Evolutionary conservation across 1,284 basidiomycete species (phyloP).

Genomic region (Trametes polyzona): DNA sequence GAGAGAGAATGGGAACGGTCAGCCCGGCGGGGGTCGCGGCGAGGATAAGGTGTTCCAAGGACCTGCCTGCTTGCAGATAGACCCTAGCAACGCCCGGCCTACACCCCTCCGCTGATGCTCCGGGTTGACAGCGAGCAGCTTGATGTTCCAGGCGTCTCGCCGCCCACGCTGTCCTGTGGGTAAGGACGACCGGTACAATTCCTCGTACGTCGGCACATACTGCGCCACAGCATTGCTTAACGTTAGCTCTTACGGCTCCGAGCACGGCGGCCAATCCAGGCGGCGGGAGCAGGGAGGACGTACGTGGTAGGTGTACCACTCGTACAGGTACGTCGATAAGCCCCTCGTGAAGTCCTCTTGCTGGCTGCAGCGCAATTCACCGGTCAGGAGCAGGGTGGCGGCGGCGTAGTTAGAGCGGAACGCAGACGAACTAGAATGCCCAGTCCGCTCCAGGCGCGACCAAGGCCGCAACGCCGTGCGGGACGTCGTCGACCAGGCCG

Average conservation of each 20-base stretch:
- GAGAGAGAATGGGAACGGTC: not conserved
- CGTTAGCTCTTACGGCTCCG: not conserved
- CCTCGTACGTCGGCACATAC: slow-evolving; percentile 32
- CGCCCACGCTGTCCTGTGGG: slow-evolving; percentile 21
- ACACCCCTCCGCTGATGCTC: slow-evolving; percentile 25
- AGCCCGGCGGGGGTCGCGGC: not conserved
- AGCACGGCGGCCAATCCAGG: not conserved
- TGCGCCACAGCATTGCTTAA: slow-evolving; percentile 2
- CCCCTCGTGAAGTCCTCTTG: slow-evolving; percentile 18
- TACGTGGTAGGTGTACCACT: slow-evolving; percentile 32
- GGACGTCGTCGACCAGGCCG: slow-evolving; percentile 22
- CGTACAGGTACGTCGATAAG: slow-evolving; percentile 21
- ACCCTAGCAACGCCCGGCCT: slow-evolving; percentile 25
- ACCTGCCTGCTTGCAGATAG: slow-evolving; percentile 31
- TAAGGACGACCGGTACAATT: slow-evolving; percentile 31
- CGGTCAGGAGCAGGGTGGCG: not conserved
- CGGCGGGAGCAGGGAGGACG: not conserved
- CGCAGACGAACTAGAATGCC: slow-evolving; percentile 29
- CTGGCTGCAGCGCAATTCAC: slow-evolving; percentile 9
- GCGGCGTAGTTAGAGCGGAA: not conserved
- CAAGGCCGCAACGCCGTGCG: slow-evolving; percentile 28
- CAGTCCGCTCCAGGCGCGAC: slow-evolving; percentile 30
- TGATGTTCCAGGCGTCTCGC: slow-evolving; percentile 30
- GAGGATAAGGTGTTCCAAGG: not conserved
- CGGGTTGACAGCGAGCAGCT: slow-evolving; percentile 30